Evolutionary conservation across 179 eudicot genomes (phyloP).

Genomic region (Beta lomatogona): DNA sequence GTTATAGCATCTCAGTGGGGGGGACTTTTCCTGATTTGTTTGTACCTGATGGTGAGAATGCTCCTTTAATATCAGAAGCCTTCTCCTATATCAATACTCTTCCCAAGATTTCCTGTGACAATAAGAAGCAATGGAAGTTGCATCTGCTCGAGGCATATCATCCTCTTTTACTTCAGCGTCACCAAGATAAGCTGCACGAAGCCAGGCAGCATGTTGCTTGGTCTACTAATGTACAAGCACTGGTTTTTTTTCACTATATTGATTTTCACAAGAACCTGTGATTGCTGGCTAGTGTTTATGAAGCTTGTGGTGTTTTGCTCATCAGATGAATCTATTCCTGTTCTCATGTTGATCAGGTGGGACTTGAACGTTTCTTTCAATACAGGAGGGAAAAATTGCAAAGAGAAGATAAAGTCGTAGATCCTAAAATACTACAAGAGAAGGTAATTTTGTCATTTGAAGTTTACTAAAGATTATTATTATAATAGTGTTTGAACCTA

Average conservation of each 20-base stretch:
- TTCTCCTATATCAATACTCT: constrained; percentile 18
- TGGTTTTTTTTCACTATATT: no score
- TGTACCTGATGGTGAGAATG: constrained; percentile 49
- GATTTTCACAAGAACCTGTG: constrained; percentile 16
- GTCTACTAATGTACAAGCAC: constrained; percentile 65
- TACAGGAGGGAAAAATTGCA: constrained; percentile 77
- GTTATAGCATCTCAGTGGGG: constrained; percentile 75
- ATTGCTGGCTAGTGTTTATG: constrained; percentile 9
- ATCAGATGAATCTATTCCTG: not conserved
- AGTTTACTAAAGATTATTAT: not conserved
- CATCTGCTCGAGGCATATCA: constrained; percentile 79
- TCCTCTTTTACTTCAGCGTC: constrained; percentile 78
- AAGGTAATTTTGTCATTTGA: constrained; percentile 37
- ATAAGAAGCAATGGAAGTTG: constrained; percentile 66
- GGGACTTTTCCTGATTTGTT: constrained; percentile 75
- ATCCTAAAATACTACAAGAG: constrained; percentile 55
- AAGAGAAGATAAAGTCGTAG: constrained; percentile 40
- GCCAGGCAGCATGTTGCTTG: constrained; percentile 70
- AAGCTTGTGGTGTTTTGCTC: no score
- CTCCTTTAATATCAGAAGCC: constrained; percentile 35
- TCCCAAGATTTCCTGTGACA: constrained; percentile 4
- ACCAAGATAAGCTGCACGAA: constrained; percentile 55
- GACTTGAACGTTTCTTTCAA: constrained; percentile 16
- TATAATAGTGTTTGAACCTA: no score
- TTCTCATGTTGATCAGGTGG: constrained; percentile 27